Evolutionary conservation across 805 yeast species (phyloP), one percentile per base, ranked within the genome.

Genomic region (Lachancea sp.): DNA sequence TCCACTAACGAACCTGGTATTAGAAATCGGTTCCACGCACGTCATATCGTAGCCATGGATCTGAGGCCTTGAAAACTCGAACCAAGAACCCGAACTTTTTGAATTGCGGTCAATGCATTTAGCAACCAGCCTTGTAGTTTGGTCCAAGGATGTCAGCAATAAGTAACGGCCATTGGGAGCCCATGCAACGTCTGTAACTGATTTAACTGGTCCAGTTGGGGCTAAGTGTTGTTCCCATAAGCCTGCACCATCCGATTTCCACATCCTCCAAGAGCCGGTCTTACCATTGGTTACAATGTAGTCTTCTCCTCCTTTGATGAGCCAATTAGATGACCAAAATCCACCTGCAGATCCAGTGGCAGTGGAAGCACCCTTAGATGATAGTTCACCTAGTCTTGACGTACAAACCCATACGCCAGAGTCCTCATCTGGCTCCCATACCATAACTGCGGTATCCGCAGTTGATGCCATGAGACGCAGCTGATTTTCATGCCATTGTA

Each of bases 41-140:
- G 86, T 74, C 97, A 93, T 89, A 59, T 93, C 98, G 60, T 88
- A 93, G 8, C 99, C 99, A 63, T 93, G 99, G 51, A 93, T 93
- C 64, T 93, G 99, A 0, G 99, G 98, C 54, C 99, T 77, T 1
- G 96, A 87, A 63, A 93, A 82, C 63, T 93, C 99, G 59, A 82
- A 83, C 95, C 96, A 89, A 1, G 81, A 70, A 7, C 52, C 47
- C 1, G 37, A 41, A 0, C 63, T 15, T 44, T 46, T 17, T 58
- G 46, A 2, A 67, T 70, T 11, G 49, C 47, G 30, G 67, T 59
- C 8, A 42, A 45, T 2, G 47, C 88, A 84, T 22, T 75, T 77
- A 0, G 95, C 81, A 64, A 75, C 83, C 19, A 93, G 61, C 56
- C 99, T 74, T 0, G 98, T 87, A 0, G 99, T 93, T 66, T 93